phyloP scores from a whole-genome alignment of 139 green algal genomes.

The Chlamydomonas incerta region DNA sequence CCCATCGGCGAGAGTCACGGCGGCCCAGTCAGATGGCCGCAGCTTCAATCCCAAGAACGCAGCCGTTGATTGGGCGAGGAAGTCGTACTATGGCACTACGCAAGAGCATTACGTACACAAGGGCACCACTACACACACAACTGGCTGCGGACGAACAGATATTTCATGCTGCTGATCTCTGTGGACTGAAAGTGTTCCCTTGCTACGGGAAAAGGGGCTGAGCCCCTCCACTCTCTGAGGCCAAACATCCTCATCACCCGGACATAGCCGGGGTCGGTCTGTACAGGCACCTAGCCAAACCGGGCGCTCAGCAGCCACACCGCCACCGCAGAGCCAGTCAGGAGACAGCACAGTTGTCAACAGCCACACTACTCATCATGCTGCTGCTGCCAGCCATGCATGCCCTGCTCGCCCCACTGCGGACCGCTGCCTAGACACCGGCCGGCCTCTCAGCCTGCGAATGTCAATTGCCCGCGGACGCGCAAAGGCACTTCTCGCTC shows the following conservation, averaged over 20 bases:
- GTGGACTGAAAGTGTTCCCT: not conserved
- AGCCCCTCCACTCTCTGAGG: not conserved
- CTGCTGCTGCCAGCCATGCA: not conserved
- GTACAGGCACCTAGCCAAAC: not conserved
- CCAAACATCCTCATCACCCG: not conserved
- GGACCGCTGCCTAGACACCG: not conserved
- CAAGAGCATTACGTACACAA: too few species aligned
- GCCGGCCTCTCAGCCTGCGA: not conserved
- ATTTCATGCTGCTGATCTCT: too few species aligned
- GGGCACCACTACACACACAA: too few species aligned
- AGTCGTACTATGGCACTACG: too few species aligned
- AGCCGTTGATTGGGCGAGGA: too few species aligned
- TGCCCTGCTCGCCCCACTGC: not conserved
- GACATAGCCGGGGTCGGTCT: not conserved
- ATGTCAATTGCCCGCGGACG: too few species aligned
- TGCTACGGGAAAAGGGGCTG: not conserved
- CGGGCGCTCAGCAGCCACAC: not conserved
- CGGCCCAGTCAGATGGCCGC: too few species aligned
- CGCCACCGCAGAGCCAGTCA: not conserved
- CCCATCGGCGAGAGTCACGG: too few species aligned
- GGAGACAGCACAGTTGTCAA: not conserved
- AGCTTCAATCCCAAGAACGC: too few species aligned
- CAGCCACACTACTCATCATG: too few species aligned
- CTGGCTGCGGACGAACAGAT: too few species aligned
- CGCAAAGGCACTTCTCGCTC: too few species aligned